These are phyloP conservation scores for Fusarium dimerum DNA, from an alignment of 2,329 filamentous ascomycete genomes.

Conservation along the genomic window DNA sequence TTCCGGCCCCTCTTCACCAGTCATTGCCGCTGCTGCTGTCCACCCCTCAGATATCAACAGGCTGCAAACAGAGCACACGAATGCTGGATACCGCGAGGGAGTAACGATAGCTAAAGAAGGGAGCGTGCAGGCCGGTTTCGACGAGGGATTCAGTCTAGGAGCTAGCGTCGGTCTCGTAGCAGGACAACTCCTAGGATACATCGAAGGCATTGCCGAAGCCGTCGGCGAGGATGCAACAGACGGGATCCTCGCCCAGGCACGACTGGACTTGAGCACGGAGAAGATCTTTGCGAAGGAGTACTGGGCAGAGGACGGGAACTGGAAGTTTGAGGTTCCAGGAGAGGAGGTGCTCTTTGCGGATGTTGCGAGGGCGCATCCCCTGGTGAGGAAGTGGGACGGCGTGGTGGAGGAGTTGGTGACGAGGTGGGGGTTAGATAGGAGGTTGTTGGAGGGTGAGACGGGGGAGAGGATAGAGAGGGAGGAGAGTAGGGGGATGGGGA, in stretches of 20 bases:
- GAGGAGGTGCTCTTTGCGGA: slow-evolving; percentile 56
- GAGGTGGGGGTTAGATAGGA: slow-evolving; percentile 37
- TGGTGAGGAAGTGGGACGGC: slow-evolving; percentile 62
- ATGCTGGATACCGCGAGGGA: slow-evolving; percentile 88
- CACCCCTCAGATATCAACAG: slow-evolving; percentile 69
- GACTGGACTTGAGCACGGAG: slow-evolving; percentile 60
- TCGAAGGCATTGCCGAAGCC: slow-evolving; percentile 65
- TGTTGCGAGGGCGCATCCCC: slow-evolving; percentile 67
- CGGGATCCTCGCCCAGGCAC: slow-evolving; percentile 42
- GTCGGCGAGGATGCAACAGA: not conserved
- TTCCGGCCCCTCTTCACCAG: slow-evolving; percentile 25
- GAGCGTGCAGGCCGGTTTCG: slow-evolving; percentile 84
- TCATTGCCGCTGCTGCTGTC: slow-evolving; percentile 8
- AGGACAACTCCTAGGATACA: slow-evolving; percentile 73
- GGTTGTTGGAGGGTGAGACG: slow-evolving; percentile 36
- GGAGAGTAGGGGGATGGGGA: slow-evolving; percentile 31
- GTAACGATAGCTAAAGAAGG: slow-evolving; percentile 73
- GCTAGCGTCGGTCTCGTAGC: slow-evolving; percentile 75
- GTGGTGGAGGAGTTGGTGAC: slow-evolving; percentile 34
- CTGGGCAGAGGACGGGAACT: slow-evolving; percentile 70
- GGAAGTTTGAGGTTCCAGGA: slow-evolving; percentile 61
- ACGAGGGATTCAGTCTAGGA: slow-evolving; percentile 85
- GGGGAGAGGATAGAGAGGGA: slow-evolving; percentile 28
- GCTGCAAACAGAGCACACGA: slow-evolving; percentile 75
- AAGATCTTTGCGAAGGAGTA: slow-evolving; percentile 66